phyloP scores from a whole-genome alignment of 352 stramenopile genomes.

The Phytophthora citrophthora region DNA sequence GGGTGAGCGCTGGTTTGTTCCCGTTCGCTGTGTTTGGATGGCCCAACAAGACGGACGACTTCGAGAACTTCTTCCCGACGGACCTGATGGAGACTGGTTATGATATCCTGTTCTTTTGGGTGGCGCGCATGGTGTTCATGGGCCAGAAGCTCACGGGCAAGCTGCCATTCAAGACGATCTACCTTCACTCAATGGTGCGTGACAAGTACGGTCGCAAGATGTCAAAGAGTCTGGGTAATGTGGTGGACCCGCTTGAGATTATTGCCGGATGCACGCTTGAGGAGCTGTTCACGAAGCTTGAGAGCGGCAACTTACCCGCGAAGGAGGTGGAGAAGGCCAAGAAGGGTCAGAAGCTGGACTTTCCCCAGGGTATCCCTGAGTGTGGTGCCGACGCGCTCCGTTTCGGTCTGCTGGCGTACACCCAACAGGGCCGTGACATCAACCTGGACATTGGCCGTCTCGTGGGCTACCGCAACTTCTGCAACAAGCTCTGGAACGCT shows the following conservation, averaged over 20 bases:
- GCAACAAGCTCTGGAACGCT: slow-evolving; percentile 99
- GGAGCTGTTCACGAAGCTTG: slow-evolving; percentile 95
- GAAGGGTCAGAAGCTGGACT: slow-evolving; percentile 97
- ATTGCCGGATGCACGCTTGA: slow-evolving; percentile 97
- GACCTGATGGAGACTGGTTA: slow-evolving; percentile 99
- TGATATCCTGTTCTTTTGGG: slow-evolving; percentile 99
- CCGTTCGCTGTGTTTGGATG: slow-evolving; percentile 91
- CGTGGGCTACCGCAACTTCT: slow-evolving; percentile 99
- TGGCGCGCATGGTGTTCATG: slow-evolving; percentile 97
- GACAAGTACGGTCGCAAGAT: slow-evolving; percentile 99
- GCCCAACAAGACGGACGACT: slow-evolving; percentile 66
- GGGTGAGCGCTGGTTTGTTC: slow-evolving; percentile 98
- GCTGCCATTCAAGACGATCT: slow-evolving; percentile 97
- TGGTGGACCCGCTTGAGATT: slow-evolving; percentile 98
- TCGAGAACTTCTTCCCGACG: slow-evolving; percentile 96
- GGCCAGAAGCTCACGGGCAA: slow-evolving; percentile 97
- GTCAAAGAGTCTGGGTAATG: slow-evolving; percentile 99
- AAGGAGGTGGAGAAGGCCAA: slow-evolving; percentile 99
- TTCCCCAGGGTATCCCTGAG: slow-evolving; percentile 99
- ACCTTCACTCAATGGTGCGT: slow-evolving; percentile 98
- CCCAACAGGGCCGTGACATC: slow-evolving; percentile 95
- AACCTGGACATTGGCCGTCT: slow-evolving; percentile 99
- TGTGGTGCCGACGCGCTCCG: slow-evolving; percentile 98
- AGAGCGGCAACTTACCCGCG: slow-evolving; percentile 96
- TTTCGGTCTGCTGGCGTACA: slow-evolving; percentile 98